A percentile compares a stretch with the other conserved stretches of the same genome.
Conservation (phyloP, 768 basidiomycete species). For the Agrocybe pediades region DNA sequence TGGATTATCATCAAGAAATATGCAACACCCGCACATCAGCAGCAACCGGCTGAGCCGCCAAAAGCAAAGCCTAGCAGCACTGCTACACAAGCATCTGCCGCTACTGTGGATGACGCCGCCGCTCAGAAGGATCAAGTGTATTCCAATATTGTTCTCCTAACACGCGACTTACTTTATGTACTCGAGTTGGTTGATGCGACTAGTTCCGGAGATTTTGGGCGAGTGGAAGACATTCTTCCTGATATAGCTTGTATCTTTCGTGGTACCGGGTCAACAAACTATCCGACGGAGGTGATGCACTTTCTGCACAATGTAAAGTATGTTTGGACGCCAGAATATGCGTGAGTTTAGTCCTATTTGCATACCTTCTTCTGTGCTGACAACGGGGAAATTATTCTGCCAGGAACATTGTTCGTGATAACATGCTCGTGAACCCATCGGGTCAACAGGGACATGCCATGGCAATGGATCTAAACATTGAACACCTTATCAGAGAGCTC, state of each 20-base stretch:
- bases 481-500: conserved; percentile 34
- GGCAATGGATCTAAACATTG: conserved; percentile 37
- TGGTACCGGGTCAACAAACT: conserved; percentile 33
- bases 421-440: conserved; percentile 32
- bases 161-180: conserved; percentile 30
- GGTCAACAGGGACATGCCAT: conserved; percentile 35
- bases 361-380: conserved; percentile 3
- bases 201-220: conserved; percentile 31
- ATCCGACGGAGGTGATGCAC: conserved; percentile 30
- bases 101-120: no score
- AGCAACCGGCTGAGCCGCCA: no score
- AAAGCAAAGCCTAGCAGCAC: no score
- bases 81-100: neutral
- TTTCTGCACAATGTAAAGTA: conserved; percentile 28
- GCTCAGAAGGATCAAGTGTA: conserved; percentile 6
- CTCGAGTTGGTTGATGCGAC: conserved; percentile 28
- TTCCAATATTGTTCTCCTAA: conserved; percentile 27
- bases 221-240: conserved; percentile 30
- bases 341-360: conserved; percentile 17
- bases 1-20: conserved; percentile 23
- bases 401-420: conserved; percentile 38
- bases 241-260: conserved; percentile 29
- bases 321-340: conserved; percentile 34
- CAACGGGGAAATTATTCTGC: neutral
- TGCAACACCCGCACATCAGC: conserved; percentile 9